phyloP scores from a whole-genome alignment of 2,329 filamentous ascomycete species.

The Stachybotrys chartarum region DNA sequence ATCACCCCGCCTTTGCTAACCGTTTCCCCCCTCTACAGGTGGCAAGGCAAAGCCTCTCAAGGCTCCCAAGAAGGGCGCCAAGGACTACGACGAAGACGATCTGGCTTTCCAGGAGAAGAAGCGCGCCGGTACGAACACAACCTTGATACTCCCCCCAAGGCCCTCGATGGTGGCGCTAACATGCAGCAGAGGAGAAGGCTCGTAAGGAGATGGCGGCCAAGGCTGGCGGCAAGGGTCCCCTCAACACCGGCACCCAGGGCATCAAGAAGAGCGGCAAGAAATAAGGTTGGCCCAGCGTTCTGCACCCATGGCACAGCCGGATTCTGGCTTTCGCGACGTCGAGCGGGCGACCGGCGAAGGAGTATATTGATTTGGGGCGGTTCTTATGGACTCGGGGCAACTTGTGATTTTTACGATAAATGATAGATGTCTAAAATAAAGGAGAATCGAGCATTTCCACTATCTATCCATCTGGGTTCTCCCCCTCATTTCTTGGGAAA shows the following conservation, averaged over 20 bases:
- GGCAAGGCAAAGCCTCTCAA: constrained; percentile 83
- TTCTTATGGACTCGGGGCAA: not conserved
- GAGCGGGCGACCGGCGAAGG: not conserved
- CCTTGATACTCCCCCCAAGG: not conserved
- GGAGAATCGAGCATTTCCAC: too few species aligned
- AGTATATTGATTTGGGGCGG: not conserved
- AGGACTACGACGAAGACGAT: constrained; percentile 84
- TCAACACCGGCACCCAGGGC: constrained; percentile 77
- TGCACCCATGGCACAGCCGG: not conserved
- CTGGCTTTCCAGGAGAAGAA: constrained; percentile 77
- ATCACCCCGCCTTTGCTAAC: constrained; percentile 8
- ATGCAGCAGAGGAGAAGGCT: constrained; percentile 66
- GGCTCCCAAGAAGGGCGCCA: constrained; percentile 76
- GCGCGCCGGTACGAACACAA: constrained; percentile 59
- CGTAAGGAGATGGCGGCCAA: constrained; percentile 78
- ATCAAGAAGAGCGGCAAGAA: constrained; percentile 99
- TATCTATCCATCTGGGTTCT: too few species aligned
- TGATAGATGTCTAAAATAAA: not conserved
- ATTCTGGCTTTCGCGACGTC: not conserved
- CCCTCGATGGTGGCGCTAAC: constrained; percentile 7
- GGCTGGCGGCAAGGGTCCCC: constrained; percentile 78
- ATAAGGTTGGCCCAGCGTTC: constrained; percentile 35
- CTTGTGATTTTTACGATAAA: not conserved
- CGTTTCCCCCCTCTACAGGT: constrained; percentile 39
- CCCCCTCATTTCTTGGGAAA: too few species aligned